A percentile compares a stretch with the other conserved stretches of the same genome.
Evolutionary conservation across 768 basidiomycete genomes (phyloP).

Genomic region (Xerocomellus chrysenteron): DNA sequence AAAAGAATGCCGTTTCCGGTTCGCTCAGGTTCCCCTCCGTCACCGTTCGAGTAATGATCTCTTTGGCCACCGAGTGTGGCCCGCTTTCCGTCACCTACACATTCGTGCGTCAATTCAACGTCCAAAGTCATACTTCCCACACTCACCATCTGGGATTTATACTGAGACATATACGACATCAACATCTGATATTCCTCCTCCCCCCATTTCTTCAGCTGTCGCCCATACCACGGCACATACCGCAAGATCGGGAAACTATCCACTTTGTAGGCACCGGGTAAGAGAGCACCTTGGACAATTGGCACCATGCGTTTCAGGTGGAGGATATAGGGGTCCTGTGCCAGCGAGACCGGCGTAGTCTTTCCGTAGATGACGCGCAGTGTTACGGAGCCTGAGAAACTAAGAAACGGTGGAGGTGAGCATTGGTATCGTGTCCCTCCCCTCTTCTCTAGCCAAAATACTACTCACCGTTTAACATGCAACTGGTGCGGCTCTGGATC

Average conservation of each 20-base stretch:
- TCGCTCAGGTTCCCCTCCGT: slow-evolving; percentile 48
- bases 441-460: neutral
- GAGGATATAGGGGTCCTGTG: slow-evolving; percentile 21
- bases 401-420: neutral
- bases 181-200: slow-evolving; percentile 51
- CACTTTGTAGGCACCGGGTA: slow-evolving; percentile 34
- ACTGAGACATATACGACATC: slow-evolving; percentile 44
- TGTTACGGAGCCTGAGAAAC: too few species aligned
- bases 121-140: too few species aligned
- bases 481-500: slow-evolving; percentile 23
- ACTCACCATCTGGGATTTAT: slow-evolving; percentile 44
- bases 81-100: slow-evolving; percentile 11
- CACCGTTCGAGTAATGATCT: slow-evolving; percentile 48
- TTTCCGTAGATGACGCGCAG: too few species aligned
- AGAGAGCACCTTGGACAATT: slow-evolving; percentile 31
- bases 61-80: slow-evolving; percentile 46
- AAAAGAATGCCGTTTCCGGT: slow-evolving; percentile 55
- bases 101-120: neutral
- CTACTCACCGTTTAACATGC: slow-evolving; percentile 38
- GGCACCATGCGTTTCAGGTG: slow-evolving; percentile 30
- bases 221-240: slow-evolving; percentile 63
- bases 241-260: slow-evolving; percentile 36
- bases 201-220: slow-evolving; percentile 54
- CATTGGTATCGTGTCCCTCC: too few species aligned
- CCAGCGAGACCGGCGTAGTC: neutral